phyloP scores from a whole-genome alignment of 257 asterid species.

The Henckelia pumila region DNA sequence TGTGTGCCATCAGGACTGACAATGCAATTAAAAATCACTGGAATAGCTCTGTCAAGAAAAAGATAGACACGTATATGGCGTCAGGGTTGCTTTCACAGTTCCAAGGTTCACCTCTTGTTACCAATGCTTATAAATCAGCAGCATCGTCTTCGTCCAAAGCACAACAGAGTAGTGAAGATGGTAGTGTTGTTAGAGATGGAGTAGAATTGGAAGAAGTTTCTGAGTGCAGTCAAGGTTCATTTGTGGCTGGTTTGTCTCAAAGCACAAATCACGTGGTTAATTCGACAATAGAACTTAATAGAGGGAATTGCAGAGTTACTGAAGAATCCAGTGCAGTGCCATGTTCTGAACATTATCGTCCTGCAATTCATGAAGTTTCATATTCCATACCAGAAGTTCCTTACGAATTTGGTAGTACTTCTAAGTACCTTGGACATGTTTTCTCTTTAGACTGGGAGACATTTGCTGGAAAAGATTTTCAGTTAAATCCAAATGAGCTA shows the following conservation, averaged over 20 bases:
- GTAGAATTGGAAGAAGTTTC: slow-evolving; percentile 71
- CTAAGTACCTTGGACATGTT: slow-evolving; percentile 50
- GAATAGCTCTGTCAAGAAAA: slow-evolving; percentile 94
- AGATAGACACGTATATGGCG: slow-evolving; percentile 74
- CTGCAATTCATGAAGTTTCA: slow-evolving; percentile 42
- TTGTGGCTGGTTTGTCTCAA: slow-evolving; percentile 47
- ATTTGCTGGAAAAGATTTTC: slow-evolving; percentile 63
- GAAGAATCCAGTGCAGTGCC: slow-evolving; percentile 45
- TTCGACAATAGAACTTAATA: slow-evolving; percentile 32
- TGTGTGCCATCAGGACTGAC: slow-evolving; percentile 68
- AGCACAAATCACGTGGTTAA: slow-evolving; percentile 44
- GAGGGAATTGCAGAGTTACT: slow-evolving; percentile 37
- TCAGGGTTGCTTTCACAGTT: slow-evolving; percentile 84
- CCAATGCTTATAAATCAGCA: slow-evolving; percentile 44
- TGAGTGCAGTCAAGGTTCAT: slow-evolving; percentile 87
- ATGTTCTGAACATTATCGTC: slow-evolving; percentile 43
- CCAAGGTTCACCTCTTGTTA: slow-evolving; percentile 56
- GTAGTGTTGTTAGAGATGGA: slow-evolving; percentile 44
- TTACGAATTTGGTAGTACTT: slow-evolving; percentile 37
- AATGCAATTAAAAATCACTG: slow-evolving; percentile 93
- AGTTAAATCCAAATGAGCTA: slow-evolving; percentile 51
- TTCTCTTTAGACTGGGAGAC: slow-evolving; percentile 55
- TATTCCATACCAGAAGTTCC: slow-evolving; percentile 46
- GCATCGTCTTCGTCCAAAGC: slow-evolving; percentile 65
- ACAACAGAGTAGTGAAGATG: slow-evolving; percentile 75